phyloP scores from a whole-genome alignment of 2,329 filamentous ascomycete species.

The Aspergillus proliferans region DNA sequence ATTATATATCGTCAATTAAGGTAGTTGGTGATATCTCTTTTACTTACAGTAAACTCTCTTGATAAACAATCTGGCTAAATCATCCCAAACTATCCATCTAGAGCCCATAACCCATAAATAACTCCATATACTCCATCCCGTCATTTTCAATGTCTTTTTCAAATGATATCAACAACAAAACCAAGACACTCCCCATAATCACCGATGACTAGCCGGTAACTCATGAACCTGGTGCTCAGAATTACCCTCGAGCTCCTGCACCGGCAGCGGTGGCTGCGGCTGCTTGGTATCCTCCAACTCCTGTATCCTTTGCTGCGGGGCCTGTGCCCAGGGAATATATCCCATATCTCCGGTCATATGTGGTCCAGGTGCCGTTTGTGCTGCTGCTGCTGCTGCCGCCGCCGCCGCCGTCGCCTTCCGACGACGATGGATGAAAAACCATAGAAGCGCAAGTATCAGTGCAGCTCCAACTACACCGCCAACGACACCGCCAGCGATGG shows the following conservation, averaged over 20 bases:
- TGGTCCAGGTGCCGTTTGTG: not conserved
- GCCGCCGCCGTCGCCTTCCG: not conserved
- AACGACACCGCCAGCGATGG: not conserved
- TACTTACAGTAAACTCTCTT: too few species aligned
- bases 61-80: not conserved
- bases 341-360: not conserved
- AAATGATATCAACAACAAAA: not conserved
- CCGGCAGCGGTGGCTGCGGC: not conserved
- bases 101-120: too few species aligned
- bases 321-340: not conserved
- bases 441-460: not conserved
- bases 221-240: not conserved
- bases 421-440: not conserved
- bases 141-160: not conserved
- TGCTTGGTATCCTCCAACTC: not conserved
- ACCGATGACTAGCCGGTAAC: not conserved
- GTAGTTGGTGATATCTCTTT: not conserved
- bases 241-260: not conserved
- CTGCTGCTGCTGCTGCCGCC: not conserved
- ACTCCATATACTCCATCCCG: too few species aligned
- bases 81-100: not conserved
- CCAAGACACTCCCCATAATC: not conserved
- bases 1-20: not conserved
- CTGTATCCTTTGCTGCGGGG: not conserved
- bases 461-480: not conserved